Conservation (phyloP, 768 basidiomycete genomes). For the Sporobolomyces pararoseus region DNA sequence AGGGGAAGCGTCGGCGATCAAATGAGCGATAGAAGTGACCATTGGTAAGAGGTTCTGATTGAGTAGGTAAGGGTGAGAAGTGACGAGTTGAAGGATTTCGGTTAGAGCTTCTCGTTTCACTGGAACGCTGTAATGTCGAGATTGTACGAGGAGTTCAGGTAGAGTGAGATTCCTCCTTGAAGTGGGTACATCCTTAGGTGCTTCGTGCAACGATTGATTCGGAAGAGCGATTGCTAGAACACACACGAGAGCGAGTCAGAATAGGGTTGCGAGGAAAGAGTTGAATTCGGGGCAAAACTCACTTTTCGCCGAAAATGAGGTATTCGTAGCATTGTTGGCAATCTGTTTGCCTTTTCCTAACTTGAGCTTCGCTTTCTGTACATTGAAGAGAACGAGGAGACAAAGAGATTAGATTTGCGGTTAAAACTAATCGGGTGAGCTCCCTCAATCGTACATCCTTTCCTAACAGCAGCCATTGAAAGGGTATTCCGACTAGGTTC, state of each 20-base stretch:
- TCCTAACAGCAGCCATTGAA: too few relatives aligned
- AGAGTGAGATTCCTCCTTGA: constrained; percentile 74
- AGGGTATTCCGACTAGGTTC: too few relatives aligned
- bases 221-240: constrained; percentile 84
- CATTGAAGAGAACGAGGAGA: not conserved
- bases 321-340: constrained; percentile 82
- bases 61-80: constrained; percentile 60
- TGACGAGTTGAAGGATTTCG: constrained; percentile 58
- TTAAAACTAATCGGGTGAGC: too few relatives aligned
- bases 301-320: constrained; percentile 94
- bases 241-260: not conserved
- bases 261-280: too few relatives aligned
- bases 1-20: constrained; percentile 71
- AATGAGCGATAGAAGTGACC: constrained; percentile 51
- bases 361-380: constrained; percentile 92
- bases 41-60: constrained; percentile 40
- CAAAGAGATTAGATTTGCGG: too few relatives aligned
- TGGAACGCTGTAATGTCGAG: constrained; percentile 78
- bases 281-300: too few relatives aligned
- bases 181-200: constrained; percentile 60
- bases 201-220: constrained; percentile 66
- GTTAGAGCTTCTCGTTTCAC: constrained; percentile 62
- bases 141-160: constrained; percentile 67
- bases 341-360: constrained; percentile 88
- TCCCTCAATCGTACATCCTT: too few relatives aligned